A percentile compares a stretch with the other conserved stretches of the same genome.
These are phyloP conservation scores for Fusarium redolens DNA, from an alignment of 2,329 filamentous ascomycete genomes.

Conservation along the genomic window DNA sequence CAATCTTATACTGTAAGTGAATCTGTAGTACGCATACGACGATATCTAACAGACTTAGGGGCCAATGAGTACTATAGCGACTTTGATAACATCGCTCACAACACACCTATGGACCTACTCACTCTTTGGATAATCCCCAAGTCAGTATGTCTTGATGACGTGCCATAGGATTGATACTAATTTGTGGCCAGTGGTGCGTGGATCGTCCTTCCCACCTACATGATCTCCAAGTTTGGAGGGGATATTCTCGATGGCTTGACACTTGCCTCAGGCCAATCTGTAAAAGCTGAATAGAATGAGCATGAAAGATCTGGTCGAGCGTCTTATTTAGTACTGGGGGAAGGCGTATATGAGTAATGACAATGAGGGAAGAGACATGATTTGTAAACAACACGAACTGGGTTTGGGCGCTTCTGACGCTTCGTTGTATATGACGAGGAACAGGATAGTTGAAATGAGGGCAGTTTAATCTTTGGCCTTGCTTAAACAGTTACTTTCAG, in stretches of 20 bases:
- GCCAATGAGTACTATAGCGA: conserved; percentile 66
- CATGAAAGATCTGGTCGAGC: accelerated
- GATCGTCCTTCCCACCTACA: conserved; percentile 64
- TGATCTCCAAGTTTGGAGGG: conserved; percentile 61
- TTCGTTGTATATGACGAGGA: background rate
- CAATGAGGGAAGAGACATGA: conserved; percentile 25
- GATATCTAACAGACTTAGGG: conserved; percentile 51
- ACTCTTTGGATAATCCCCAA: conserved; percentile 69
- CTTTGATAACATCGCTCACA: conserved; percentile 69
- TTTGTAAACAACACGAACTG: background rate
- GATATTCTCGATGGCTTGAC: conserved; percentile 62
- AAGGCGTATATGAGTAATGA: background rate
- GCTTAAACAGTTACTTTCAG: background rate
- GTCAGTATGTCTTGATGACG: conserved; percentile 50
- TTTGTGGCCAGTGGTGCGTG: conserved; percentile 60
- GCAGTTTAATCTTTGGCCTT: background rate
- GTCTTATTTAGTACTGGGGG: background rate
- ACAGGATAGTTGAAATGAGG: background rate
- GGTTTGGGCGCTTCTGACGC: background rate
- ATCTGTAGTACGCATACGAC: background rate
- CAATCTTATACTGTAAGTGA: conserved; percentile 68
- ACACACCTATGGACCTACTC: conserved; percentile 57
- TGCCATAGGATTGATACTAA: background rate
- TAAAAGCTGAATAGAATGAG: conserved; percentile 7
- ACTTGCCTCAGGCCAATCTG: conserved; percentile 49